Conservation (phyloP, 1,284 basidiomycete genomes). For the Leccinum pachyderme region DNA sequence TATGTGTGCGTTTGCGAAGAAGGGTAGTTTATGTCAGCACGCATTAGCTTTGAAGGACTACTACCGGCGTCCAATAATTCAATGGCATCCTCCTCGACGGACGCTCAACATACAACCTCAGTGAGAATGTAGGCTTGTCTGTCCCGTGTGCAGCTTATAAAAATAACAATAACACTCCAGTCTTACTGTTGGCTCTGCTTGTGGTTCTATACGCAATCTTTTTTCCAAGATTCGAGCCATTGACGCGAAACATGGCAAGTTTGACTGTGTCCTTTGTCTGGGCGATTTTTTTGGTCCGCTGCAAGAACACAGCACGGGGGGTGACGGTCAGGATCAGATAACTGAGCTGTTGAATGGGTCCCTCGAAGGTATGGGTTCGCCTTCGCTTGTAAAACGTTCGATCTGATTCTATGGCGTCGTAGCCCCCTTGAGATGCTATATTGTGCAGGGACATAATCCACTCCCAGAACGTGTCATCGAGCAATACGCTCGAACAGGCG, state of each 20-base stretch:
- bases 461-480: slow-evolving; percentile 73
- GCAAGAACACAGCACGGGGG: slow-evolving; percentile 40
- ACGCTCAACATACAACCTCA: slow-evolving; percentile 4
- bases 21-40: slow-evolving; percentile 28
- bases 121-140: slow-evolving; percentile 43
- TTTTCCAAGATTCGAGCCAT: slow-evolving; percentile 84
- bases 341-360: slow-evolving; percentile 61
- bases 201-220: slow-evolving; percentile 73
- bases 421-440: slow-evolving; percentile 90
- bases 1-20: slow-evolving; percentile 17
- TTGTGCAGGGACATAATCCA: slow-evolving; percentile 80
- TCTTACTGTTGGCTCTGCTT: slow-evolving; percentile 83
- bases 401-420: slow-evolving; percentile 14
- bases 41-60: background rate
- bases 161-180: slow-evolving; percentile 39
- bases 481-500: slow-evolving; percentile 70
- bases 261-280: slow-evolving; percentile 82
- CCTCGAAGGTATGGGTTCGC: slow-evolving; percentile 52
- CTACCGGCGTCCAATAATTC: background rate
- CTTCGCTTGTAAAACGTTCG: background rate
- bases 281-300: slow-evolving; percentile 88
- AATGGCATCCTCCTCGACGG: slow-evolving; percentile 25
- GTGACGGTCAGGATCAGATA: slow-evolving; percentile 48
- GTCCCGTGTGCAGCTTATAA: background rate
- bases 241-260: slow-evolving; percentile 92